Conservation (phyloP, 2,329 filamentous ascomycete species). For the Escovopsis sp. region DNA sequence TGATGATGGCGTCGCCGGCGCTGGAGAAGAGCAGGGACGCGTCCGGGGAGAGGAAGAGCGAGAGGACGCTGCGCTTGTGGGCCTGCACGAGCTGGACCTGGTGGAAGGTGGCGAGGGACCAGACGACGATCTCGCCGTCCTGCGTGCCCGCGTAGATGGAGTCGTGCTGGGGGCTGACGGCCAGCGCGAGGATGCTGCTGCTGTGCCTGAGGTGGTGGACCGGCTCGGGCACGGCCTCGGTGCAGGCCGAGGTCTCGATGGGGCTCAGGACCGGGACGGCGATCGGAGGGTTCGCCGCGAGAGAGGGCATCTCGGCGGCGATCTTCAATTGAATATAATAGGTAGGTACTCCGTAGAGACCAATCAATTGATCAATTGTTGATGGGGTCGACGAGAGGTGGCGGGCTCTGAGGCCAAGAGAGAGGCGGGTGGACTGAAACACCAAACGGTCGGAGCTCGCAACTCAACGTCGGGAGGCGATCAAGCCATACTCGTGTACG, state of each 20-base stretch:
- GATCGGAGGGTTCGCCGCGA: conserved; percentile 3
- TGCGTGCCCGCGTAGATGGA: conserved; percentile 87
- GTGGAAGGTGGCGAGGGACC: conserved; percentile 80
- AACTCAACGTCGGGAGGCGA: too few species aligned
- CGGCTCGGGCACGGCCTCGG: conserved; percentile 38
- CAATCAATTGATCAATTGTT: too few species aligned
- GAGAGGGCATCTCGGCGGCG: conserved; percentile 6
- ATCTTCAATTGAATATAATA: too few species aligned
- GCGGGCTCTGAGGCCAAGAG: too few species aligned
- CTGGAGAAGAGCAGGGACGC: conserved; percentile 72
- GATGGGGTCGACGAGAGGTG: too few species aligned
- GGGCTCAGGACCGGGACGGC: conserved; percentile 2
- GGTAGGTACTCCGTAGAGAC: too few species aligned
- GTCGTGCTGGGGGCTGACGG: conserved; percentile 60
- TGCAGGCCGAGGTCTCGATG: conserved; percentile 8
- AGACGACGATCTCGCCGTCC: conserved; percentile 83
- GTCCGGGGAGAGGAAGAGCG: conserved; percentile 65
- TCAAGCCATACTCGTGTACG: too few species aligned
- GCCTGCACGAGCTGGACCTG: conserved; percentile 66
- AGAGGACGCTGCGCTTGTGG: conserved; percentile 82
- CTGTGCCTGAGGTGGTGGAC: conserved; percentile 62
- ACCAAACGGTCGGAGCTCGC: too few species aligned
- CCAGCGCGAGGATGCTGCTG: conserved; percentile 69
- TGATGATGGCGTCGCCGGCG: conserved; percentile 84
- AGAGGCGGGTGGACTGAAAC: too few species aligned